These are phyloP conservation scores for barley (Hordeum vulgare) DNA, from an alignment of 176 grass and related monocot genomes.

Conservation along the genomic window MorexV3_pseudomolecules_assembly NC_058518.1:70487529-70488028, in stretches of 20 bases:
- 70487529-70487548: not conserved
- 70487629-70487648: not conserved
- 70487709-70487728: not conserved
- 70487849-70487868: not conserved
- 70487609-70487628: not conserved
- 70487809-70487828: conserved; percentile 16
- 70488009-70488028: conserved; percentile 74
- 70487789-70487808: not conserved
- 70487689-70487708: not conserved
- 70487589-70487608: conserved; percentile 4
- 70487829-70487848: not conserved
- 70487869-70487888: not conserved
- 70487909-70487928: conserved; percentile 1
- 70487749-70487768: conserved; percentile 1
- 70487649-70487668: not conserved
- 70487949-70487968: conserved; percentile 22
- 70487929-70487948: not conserved
- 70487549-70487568: not conserved
- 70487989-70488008: conserved; percentile 93
- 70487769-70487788: not conserved
- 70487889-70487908: not conserved
- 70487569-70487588: not conserved
- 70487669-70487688: not conserved
- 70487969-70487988: conserved; percentile 8
- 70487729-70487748: not conserved